Evolutionary conservation across 164 flowering plant species (phyloP).

Genomic region (Macadamia integrifolia): DNA sequence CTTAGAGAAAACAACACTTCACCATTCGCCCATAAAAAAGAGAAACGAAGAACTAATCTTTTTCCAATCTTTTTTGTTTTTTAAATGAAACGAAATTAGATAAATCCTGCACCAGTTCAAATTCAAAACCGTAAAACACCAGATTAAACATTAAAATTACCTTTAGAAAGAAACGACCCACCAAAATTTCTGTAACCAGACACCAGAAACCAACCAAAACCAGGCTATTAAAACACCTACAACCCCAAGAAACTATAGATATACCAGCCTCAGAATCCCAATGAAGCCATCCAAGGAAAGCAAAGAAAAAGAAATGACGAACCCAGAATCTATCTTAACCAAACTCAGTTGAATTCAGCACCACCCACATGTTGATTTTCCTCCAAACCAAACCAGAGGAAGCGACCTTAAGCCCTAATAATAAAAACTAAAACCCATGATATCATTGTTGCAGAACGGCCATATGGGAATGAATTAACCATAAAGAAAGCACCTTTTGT

Average conservation of each 20-base stretch:
- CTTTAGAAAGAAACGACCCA: slow-evolving; percentile 9
- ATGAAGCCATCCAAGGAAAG: slow-evolving; percentile 2
- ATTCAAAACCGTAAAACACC: slow-evolving; percentile 9
- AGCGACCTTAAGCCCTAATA: slow-evolving; percentile 3
- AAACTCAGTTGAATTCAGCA: slow-evolving; percentile 4
- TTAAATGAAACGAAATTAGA: no score
- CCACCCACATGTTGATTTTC: slow-evolving; percentile 2
- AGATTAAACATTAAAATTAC: not conserved
- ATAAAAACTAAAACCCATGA: slow-evolving; percentile 11
- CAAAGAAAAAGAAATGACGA: not conserved
- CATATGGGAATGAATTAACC: slow-evolving; percentile 12
- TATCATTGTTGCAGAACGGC: slow-evolving; percentile 6
- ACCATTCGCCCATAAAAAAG: not conserved
- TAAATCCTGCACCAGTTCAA: not conserved
- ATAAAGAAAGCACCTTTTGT: slow-evolving; percentile 33
- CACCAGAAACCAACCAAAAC: slow-evolving; percentile 6
- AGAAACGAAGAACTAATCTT: slow-evolving; percentile 2
- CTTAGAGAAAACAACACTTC: not conserved
- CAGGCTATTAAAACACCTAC: not conserved
- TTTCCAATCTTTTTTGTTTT: not conserved
- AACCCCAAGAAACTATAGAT: not conserved
- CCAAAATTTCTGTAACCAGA: slow-evolving; percentile 13
- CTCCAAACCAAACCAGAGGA: slow-evolving; percentile 4
- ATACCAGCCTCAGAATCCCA: not conserved
- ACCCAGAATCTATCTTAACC: slow-evolving; percentile 1